phyloP scores from a whole-genome alignment of 2,329 filamentous ascomycete genomes.

The Aureobasidium pullulans region DNA sequence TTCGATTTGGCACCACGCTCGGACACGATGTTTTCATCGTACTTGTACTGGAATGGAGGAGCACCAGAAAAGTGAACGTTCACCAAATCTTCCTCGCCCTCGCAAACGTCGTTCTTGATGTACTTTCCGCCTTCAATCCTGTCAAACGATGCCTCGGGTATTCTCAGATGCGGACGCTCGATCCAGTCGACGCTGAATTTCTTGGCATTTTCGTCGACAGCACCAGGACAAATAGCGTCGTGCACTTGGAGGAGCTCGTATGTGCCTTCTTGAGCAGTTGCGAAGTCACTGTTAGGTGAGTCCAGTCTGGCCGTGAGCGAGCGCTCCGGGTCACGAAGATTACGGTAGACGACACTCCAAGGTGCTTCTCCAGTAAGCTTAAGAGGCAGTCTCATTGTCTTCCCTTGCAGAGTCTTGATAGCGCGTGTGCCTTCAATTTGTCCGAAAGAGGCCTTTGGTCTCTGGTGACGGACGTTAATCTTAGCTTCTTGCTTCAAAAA shows the following conservation, averaged over 20 bases:
- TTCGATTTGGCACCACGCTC: constrained; percentile 58
- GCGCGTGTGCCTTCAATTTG: constrained; percentile 71
- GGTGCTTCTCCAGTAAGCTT: constrained; percentile 79
- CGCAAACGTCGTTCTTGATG: constrained; percentile 76
- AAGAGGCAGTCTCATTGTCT: constrained; percentile 66
- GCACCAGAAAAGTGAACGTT: constrained; percentile 68
- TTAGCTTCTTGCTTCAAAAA: constrained; percentile 77
- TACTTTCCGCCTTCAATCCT: constrained; percentile 47
- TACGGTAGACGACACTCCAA: constrained; percentile 70
- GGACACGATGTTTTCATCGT: constrained; percentile 68
- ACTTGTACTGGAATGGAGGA: constrained; percentile 75
- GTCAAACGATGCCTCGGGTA: constrained; percentile 56
- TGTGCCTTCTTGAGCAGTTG: constrained; percentile 44
- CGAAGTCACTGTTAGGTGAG: constrained; percentile 26
- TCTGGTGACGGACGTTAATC: constrained; percentile 80
- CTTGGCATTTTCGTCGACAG: constrained; percentile 65
- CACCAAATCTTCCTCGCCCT: constrained; percentile 86
- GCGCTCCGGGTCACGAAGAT: constrained; percentile 29
- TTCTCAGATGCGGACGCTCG: constrained; percentile 61
- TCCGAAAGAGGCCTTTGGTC: constrained; percentile 80
- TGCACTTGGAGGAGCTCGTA: constrained; percentile 74
- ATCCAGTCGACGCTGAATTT: constrained; percentile 81
- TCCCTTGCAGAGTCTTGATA: constrained; percentile 69
- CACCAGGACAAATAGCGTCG: constrained; percentile 76
- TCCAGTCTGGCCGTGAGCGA: constrained; percentile 20